Conservation (phyloP, 2,329 filamentous ascomycete species). For the Seiridium cupressi region DNA sequence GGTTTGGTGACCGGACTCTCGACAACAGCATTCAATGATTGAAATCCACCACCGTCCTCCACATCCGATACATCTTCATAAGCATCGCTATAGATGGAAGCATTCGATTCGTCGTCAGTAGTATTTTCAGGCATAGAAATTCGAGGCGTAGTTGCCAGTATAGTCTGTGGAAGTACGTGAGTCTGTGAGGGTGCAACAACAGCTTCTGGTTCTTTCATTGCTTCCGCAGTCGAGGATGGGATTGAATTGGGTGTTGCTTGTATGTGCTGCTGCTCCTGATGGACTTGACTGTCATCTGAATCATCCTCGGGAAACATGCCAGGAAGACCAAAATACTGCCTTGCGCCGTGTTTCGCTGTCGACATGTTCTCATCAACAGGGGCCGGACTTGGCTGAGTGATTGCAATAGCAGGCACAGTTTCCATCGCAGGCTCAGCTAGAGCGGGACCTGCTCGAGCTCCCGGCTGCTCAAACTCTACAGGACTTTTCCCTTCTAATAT, state of each 20-base stretch:
- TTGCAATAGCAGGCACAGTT: slow-evolving; percentile 40
- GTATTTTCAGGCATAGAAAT: slow-evolving; percentile 33
- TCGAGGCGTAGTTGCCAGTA: slow-evolving; percentile 27
- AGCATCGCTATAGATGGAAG: slow-evolving; percentile 71
- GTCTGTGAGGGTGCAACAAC: slow-evolving; percentile 13
- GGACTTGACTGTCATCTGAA: slow-evolving; percentile 8
- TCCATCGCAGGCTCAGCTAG: background rate
- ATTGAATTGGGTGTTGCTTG: background rate
- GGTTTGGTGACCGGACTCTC: slow-evolving; percentile 54
- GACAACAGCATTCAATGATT: slow-evolving; percentile 71
- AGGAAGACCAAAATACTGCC: slow-evolving; percentile 48
- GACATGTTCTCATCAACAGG: slow-evolving; percentile 13
- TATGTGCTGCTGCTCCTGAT: background rate
- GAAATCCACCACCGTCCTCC: slow-evolving; percentile 62
- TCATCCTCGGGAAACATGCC: slow-evolving; percentile 56
- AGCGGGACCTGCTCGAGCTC: background rate
- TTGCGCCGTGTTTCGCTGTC: background rate
- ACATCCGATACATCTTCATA: slow-evolving; percentile 69
- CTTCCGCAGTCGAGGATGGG: slow-evolving; percentile 2
- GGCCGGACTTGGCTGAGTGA: slow-evolving; percentile 43
- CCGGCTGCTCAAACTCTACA: slow-evolving; percentile 3
- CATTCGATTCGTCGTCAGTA: slow-evolving; percentile 24
- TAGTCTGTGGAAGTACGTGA: slow-evolving; percentile 22
- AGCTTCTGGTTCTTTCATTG: slow-evolving; percentile 23
- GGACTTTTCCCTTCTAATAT: slow-evolving; percentile 15